Conservation (phyloP, 768 basidiomycete species). For the Tricholoma flavovirens region DNA sequence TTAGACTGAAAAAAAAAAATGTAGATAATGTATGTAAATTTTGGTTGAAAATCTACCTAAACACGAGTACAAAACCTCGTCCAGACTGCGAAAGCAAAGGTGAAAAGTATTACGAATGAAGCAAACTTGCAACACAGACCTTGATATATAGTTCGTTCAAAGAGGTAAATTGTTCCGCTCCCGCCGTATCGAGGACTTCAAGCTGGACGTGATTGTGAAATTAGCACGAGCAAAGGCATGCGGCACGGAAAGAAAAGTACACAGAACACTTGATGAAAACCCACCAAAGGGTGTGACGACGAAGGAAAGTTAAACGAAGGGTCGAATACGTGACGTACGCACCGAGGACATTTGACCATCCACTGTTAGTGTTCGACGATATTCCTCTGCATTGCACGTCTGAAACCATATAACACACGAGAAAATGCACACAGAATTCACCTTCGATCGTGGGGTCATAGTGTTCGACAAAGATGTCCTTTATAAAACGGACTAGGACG, state of each 20-base stretch:
- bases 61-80: constrained; percentile 77
- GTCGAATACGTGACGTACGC: constrained; percentile 16
- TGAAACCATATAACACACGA: constrained; percentile 6
- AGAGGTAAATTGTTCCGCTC: constrained; percentile 80
- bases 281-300: background rate
- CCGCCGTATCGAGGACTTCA: constrained; percentile 79
- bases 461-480: constrained; percentile 64
- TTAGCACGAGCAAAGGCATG: background rate
- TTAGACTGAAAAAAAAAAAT: constrained; percentile 45
- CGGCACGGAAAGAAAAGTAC: constrained; percentile 2
- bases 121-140: constrained; percentile 29
- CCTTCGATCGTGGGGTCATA: constrained; percentile 88
- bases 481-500: constrained; percentile 58
- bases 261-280: background rate
- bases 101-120: constrained; percentile 2
- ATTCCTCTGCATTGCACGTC: constrained; percentile 50
- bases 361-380: constrained; percentile 57
- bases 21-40: constrained; percentile 5
- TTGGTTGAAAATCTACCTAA: constrained; percentile 44
- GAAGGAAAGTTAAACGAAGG: background rate
- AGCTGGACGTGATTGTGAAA: constrained; percentile 38
- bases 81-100: constrained; percentile 42
- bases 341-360: constrained; percentile 63
- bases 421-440: constrained; percentile 19
- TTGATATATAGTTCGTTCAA: constrained; percentile 80